A percentile compares a stretch with the other conserved stretches of the same genome.
phyloP scores from a whole-genome alignment of 164 flowering plant genomes.

The Aristolochia contorta region DNA sequence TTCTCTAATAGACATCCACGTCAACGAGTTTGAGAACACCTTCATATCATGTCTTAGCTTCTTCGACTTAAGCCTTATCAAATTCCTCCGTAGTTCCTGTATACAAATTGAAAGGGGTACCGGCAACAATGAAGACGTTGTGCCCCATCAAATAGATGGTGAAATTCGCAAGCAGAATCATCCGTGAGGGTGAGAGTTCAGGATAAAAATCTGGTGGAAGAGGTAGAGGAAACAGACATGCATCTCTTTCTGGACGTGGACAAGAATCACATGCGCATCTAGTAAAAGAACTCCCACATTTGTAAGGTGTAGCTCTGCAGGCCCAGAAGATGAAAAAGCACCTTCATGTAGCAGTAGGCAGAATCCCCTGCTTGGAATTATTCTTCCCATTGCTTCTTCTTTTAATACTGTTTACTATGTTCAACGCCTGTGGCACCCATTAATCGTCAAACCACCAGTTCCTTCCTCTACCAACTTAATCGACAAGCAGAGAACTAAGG shows the following conservation, averaged over 20 bases:
- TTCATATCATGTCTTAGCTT: too few relatives aligned
- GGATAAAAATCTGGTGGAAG: constrained; percentile 78
- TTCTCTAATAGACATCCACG: too few relatives aligned
- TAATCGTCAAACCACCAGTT: too few relatives aligned
- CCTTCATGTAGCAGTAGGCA: constrained; percentile 66
- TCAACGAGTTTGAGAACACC: too few relatives aligned
- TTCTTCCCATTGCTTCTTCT: constrained; percentile 48
- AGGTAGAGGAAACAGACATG: constrained; percentile 87
- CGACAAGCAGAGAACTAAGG: too few relatives aligned
- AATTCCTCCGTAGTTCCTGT: constrained; percentile 13
- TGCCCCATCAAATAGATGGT: constrained; percentile 65
- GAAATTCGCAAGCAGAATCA: constrained; percentile 87
- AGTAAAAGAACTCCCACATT: constrained; percentile 51
- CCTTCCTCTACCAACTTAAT: too few relatives aligned
- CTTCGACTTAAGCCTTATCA: too few relatives aligned
- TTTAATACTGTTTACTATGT: too few relatives aligned
- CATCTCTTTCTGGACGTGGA: constrained; percentile 61
- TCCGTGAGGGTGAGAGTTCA: constrained; percentile 87
- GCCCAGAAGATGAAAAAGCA: constrained; percentile 91
- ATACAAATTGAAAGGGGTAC: constrained; percentile 10
- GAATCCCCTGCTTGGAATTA: constrained; percentile 51
- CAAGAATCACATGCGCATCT: constrained; percentile 56
- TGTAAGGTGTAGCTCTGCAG: constrained; percentile 66
- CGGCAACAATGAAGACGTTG: constrained; percentile 42
- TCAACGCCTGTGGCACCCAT: too few relatives aligned